A percentile compares a stretch with the other conserved stretches of the same genome.
Evolutionary conservation across 2,329 filamentous ascomycete species (phyloP).

Genomic region (Fusarium austroafricanum): DNA sequence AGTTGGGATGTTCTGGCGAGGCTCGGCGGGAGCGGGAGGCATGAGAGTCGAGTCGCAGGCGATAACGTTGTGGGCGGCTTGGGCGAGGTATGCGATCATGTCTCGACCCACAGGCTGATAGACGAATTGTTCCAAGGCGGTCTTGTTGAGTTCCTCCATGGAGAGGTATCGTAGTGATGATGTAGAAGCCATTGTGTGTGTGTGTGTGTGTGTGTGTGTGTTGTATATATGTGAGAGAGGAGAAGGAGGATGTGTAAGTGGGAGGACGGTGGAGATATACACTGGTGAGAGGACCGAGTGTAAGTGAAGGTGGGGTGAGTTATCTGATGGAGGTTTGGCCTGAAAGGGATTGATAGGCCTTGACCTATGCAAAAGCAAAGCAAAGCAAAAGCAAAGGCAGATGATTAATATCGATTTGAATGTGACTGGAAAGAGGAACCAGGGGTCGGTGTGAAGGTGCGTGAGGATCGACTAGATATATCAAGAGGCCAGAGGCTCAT

Average conservation of each 20-base stretch:
- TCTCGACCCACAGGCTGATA: conserved; percentile 78
- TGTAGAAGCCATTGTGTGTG: conserved; percentile 36
- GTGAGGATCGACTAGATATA: conserved; percentile 45
- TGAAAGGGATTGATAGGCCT: conserved; percentile 18
- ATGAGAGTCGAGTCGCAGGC: conserved; percentile 76
- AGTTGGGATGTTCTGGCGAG: conserved; percentile 57
- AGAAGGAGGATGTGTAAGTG: conserved; percentile 22
- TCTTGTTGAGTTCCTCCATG: conserved; percentile 72
- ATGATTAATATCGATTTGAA: conserved; percentile 32
- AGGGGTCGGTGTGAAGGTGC: conserved; percentile 38
- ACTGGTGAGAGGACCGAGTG: conserved; percentile 26
- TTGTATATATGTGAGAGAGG: conserved; percentile 14
- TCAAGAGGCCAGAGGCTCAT: conserved; percentile 47
- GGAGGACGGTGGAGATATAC: conserved; percentile 29
- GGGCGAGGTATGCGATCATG: conserved; percentile 83
- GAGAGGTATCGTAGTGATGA: conserved; percentile 59
- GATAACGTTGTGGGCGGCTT: conserved; percentile 81
- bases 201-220: conserved; percentile 10
- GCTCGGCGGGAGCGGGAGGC: conserved; percentile 55
- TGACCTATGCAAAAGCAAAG: conserved; percentile 20
- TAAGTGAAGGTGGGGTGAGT: conserved; percentile 34
- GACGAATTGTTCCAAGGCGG: conserved; percentile 83
- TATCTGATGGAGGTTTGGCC: conserved; percentile 3
- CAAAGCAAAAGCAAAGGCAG: conserved; percentile 19
- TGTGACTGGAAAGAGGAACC: conserved; percentile 35